Percentiles rank a stretch among this genome's conserved stretches.
phyloP scores from a whole-genome alignment of 2,329 filamentous ascomycete species.

The Onygenales sp. region DNA sequence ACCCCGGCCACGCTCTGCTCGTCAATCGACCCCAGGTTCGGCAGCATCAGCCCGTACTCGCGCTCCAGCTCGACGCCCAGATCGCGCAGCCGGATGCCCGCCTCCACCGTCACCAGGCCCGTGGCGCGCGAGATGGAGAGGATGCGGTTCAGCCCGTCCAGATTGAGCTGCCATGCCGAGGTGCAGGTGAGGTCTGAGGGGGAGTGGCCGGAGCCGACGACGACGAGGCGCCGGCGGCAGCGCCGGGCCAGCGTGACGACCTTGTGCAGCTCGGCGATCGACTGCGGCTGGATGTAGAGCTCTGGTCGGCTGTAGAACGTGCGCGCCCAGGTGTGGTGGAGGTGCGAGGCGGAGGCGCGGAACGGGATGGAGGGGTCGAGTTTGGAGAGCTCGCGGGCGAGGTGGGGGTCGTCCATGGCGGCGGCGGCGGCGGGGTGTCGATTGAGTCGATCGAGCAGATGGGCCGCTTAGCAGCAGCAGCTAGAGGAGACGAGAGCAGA shows the following conservation, averaged over 20 bases:
- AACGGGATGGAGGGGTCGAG: conserved; percentile 62
- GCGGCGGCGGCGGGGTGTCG: too few species aligned
- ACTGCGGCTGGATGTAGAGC: conserved; percentile 79
- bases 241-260: conserved; percentile 68
- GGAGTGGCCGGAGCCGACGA: conserved; percentile 85
- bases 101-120: conserved; percentile 65
- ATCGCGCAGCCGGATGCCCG: conserved; percentile 73
- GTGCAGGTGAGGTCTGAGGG: conserved; percentile 88
- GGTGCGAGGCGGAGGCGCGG: conserved; percentile 60
- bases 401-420: conserved; percentile 5
- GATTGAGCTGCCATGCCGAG: conserved; percentile 86
- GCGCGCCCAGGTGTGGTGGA: conserved; percentile 88
- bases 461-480: too few species aligned
- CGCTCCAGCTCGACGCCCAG: conserved; percentile 66
- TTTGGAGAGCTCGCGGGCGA: conserved; percentile 43
- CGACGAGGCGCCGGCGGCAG: conserved; percentile 72
- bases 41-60: conserved; percentile 65
- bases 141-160: conserved; percentile 71
- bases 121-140: conserved; percentile 58
- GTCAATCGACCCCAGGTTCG: conserved; percentile 90
- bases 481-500: too few species aligned
- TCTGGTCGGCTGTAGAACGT: conserved; percentile 86
- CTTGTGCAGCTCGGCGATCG: conserved; percentile 72
- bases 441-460: too few species aligned
- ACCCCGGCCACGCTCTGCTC: conserved; percentile 87